Evolutionary conservation across 768 basidiomycete genomes (phyloP), one percentile per base, ranked within the genome.

Genomic region (Tylopilus intermedius): DNA sequence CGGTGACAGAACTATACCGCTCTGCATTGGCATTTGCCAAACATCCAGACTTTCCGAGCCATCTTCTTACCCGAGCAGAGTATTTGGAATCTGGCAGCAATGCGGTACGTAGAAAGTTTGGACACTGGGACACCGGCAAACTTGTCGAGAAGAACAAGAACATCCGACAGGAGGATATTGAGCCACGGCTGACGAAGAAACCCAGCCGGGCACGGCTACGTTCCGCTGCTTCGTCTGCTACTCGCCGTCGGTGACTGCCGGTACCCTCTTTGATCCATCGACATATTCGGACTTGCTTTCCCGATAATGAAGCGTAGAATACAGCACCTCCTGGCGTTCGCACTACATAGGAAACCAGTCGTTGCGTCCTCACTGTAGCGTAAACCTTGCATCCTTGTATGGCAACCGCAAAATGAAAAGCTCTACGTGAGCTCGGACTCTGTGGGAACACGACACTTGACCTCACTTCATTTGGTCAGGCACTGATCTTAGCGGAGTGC

Each of bases 71-170:
- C 4, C 75, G 87, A 41, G 81, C 80, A 45, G 93, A 97, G 66
- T 97, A 95, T 70, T 73, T 81, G 45, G 94, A 97, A 71, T 79
- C 78, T 55, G 94, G 94, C 33, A 86, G 82, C 58, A 79, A 74
- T 54, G 86, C 86, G 51, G 82, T 82, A 53, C 79, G 90, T 57
- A 76, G 84, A 53, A 90, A 88, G 64, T 90, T 94, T 70, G 74
- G 68, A 24, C 79, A 82, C 54, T 82, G 82, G 83, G 80, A 78
- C 53, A 60, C 61, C 2, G 58, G 50, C 4, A 65, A 54, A 13
- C 51, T 47, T 8, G 50, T 38, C 14, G 68, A 69, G 10, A 71
- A 62, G 55, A 58, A 32, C 51, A 67, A 53, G 51, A 55, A 2
- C n/a, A 24, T 33, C 11, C 53, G 54, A 47, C 60, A 60, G 30